phyloP scores from a whole-genome alignment of 441 rosid genomes.

The Breynia disticha region DNA sequence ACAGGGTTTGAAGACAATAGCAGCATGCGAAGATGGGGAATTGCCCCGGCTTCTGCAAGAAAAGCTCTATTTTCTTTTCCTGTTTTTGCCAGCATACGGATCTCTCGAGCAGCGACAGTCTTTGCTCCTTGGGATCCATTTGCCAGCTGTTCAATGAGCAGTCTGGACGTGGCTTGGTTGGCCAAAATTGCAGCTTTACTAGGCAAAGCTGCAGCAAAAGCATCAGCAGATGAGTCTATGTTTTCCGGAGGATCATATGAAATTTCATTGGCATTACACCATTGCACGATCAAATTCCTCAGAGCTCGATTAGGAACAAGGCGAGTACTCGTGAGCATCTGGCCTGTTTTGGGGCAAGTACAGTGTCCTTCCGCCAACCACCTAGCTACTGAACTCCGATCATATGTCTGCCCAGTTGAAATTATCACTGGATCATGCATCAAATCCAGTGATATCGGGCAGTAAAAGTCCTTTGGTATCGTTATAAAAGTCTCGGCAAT shows the following conservation, averaged over 20 bases:
- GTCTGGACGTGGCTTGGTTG: conserved; percentile 58
- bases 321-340: conserved; percentile 45
- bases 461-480: conserved; percentile 71
- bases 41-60: conserved; percentile 84
- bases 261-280: conserved; percentile 73
- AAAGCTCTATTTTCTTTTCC: conserved; percentile 80
- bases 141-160: conserved; percentile 57
- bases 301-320: conserved; percentile 82
- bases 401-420: conserved; percentile 86
- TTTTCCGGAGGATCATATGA: conserved; percentile 47
- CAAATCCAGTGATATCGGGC: conserved; percentile 78
- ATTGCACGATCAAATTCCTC: conserved; percentile 69
- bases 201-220: conserved; percentile 47
- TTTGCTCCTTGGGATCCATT: conserved; percentile 51
- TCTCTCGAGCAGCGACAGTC: conserved; percentile 66
- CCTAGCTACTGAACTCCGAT: conserved; percentile 67
- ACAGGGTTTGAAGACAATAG: conserved; percentile 47
- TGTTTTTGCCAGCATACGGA: conserved; percentile 74
- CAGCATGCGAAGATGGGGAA: conserved; percentile 53
- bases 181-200: conserved; percentile 67
- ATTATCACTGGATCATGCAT: conserved; percentile 86
- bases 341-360: conserved; percentile 85
- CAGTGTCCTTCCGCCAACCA: conserved; percentile 90
- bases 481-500: conserved; percentile 58
- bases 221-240: conserved; percentile 37